Percentiles rank a stretch among this genome's conserved stretches.
These are phyloP conservation scores for Pyrenophora seminiperda DNA, from an alignment of 2,329 filamentous ascomycete species.

Conservation along the genomic window DNA sequence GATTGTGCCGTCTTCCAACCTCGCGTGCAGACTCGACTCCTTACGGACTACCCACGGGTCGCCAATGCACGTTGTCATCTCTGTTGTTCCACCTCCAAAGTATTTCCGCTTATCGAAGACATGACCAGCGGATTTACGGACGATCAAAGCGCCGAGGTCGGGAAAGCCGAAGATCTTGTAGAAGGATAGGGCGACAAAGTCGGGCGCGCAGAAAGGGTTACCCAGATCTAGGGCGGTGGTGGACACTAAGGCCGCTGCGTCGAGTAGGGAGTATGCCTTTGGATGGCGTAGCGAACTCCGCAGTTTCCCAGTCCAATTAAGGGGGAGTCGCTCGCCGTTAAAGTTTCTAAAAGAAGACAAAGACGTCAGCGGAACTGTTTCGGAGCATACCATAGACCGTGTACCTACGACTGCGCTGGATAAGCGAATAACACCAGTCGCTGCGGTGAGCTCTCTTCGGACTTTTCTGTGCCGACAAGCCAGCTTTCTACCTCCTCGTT, in stretches of 20 bases:
- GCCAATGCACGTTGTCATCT: constrained; percentile 61
- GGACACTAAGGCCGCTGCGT: constrained; percentile 69
- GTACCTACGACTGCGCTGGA: constrained; percentile 72
- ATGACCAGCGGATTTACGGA: constrained; percentile 71
- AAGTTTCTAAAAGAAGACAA: constrained; percentile 62
- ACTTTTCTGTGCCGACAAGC: constrained; percentile 51
- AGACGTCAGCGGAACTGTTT: background rate
- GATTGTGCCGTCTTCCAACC: constrained; percentile 69
- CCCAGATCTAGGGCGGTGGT: constrained; percentile 64
- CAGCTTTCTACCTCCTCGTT: constrained; percentile 69
- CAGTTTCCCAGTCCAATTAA: constrained; percentile 58
- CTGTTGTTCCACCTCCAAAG: constrained; percentile 69
- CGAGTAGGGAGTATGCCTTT: constrained; percentile 70
- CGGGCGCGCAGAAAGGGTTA: constrained; percentile 66
- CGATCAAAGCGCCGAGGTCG: constrained; percentile 81
- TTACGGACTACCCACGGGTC: constrained; percentile 63
- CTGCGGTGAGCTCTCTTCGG: constrained; percentile 17
- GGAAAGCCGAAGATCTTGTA: constrained; percentile 98
- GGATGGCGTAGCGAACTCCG: constrained; percentile 43
- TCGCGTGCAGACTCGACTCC: constrained; percentile 60
- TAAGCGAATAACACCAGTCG: constrained; percentile 68
- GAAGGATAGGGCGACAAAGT: constrained; percentile 84
- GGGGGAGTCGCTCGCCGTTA: constrained; percentile 76
- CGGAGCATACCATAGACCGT: no score
- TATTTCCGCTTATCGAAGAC: constrained; percentile 61